Base-by-base conservation (phyloP, 306 rosid genomes). In the Ziziphus jujuba region DNA sequence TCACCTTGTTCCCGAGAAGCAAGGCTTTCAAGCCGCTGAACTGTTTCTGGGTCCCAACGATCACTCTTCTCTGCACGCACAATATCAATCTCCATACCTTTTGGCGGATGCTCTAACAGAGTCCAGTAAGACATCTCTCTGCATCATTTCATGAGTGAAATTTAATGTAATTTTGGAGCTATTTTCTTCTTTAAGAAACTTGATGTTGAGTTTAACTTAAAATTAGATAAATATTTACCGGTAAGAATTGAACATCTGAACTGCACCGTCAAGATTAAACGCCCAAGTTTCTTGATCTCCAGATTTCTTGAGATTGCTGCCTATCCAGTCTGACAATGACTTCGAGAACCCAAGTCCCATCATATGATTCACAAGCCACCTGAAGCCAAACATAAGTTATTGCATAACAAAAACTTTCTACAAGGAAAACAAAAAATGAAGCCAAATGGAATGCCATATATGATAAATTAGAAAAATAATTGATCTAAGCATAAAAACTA, bases 351-450 rank as follows among this genome's bases (percentile, higher is more conserved):
- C 98, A 36, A 84, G 96, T 77, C 75, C 97, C 63, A 80, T 70
- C 82, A 93, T 81, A 83, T 81, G 93, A 81, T 76, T 80, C 61
- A 93, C 98, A 71, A 93, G 97, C 98, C 98, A 90, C 83, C 98
- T 93, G 83, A 72, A 80, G 69, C 48, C 49, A 77, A 65, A 63
- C 54, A 45, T 62, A 70, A 61, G 23, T 15, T 20, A 53, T 38
- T 21, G 44, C 61, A 35, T 36, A 0, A 17, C 16, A 9, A 15
- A 19, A 36, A 7, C 25, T 35, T 35, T 17, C 9, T 3, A 13
- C 24, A 33, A 61, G 13, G 40, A 48, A 12, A 48, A 38, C 1
- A 6, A 10, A 7, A 38, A 38, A 38, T 6, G 44, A 40, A 40
- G 13, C 45, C 45, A 10, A 2, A 40, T 40, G 4, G 12, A 36